phyloP scores from a whole-genome alignment of 2,329 filamentous ascomycete genomes.

The Berkeleyomyces basicola region DNA sequence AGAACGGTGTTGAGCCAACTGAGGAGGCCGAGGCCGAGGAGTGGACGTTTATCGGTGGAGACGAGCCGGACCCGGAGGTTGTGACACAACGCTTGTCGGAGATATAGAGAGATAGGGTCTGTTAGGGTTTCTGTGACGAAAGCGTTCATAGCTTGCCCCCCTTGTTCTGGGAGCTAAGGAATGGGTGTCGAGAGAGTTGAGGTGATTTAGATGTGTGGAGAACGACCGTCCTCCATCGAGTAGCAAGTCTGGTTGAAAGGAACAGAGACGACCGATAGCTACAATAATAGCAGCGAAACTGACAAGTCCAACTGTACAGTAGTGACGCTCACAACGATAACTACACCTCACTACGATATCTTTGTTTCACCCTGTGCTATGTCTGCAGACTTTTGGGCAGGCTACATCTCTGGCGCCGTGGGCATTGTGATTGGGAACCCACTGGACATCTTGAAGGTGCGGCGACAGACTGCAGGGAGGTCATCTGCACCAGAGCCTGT shows the following conservation, averaged over 20 bases:
- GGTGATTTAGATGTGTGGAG: no score
- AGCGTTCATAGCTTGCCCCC: no score
- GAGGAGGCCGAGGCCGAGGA: conserved; percentile 57
- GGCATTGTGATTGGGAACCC: conserved; percentile 85
- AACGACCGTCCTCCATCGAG: no score
- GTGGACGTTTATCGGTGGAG: conserved; percentile 73
- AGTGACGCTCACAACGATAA: no score
- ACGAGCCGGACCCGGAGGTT: conserved; percentile 30
- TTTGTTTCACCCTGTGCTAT: conserved; percentile 21
- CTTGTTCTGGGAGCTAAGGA: no score
- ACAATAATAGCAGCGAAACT: no score
- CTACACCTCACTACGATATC: conserved; percentile 20
- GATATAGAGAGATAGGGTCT: conserved; percentile 5
- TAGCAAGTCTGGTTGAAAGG: no score
- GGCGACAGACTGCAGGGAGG: conserved; percentile 45
- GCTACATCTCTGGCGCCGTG: conserved; percentile 71
- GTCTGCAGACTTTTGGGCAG: conserved; percentile 87
- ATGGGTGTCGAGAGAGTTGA: no score
- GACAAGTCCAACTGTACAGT: no score
- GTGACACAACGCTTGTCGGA: conserved; percentile 24
- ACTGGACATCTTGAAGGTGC: conserved; percentile 47
- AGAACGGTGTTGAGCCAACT: conserved; percentile 30
- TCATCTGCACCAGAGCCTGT: conserved; percentile 7
- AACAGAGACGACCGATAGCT: no score
- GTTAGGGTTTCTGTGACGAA: neutral